Evolutionary conservation across 163 green algal species (phyloP).

Genomic region (Volvox carteri): DNA sequence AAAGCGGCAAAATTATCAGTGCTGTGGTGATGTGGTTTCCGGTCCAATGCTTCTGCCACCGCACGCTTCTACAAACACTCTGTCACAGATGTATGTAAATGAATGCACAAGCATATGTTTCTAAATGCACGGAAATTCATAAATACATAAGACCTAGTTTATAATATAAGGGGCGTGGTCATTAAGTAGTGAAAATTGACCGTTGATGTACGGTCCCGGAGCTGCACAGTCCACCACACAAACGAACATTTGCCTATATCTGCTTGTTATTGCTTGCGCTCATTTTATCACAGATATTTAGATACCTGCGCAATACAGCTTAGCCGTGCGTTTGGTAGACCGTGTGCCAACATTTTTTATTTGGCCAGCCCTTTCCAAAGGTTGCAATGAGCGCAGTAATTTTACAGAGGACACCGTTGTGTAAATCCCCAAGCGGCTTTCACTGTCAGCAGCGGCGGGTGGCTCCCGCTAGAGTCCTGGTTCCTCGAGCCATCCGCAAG

Average conservation of each 20-base stretch:
- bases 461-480: neutral
- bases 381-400: neutral
- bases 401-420: neutral
- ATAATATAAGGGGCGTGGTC: no score
- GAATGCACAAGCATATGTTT: no score
- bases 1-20: no score
- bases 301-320: neutral
- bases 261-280: neutral
- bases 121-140: no score
- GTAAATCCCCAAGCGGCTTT: neutral
- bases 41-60: no score
- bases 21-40: no score
- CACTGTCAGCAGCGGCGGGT: slow-evolving; percentile 3
- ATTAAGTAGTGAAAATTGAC: no score
- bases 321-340: neutral
- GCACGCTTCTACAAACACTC: no score
- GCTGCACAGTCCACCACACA: neutral
- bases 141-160: no score
- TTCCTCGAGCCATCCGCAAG: slow-evolving; percentile 2
- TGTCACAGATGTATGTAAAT: no score
- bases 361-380: neutral
- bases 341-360: neutral
- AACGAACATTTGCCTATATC: neutral
- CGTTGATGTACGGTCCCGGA: neutral
- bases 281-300: neutral